Evolutionary conservation across 2,329 filamentous ascomycete species (phyloP).

Genomic region (Paramyrothecium sp.): DNA sequence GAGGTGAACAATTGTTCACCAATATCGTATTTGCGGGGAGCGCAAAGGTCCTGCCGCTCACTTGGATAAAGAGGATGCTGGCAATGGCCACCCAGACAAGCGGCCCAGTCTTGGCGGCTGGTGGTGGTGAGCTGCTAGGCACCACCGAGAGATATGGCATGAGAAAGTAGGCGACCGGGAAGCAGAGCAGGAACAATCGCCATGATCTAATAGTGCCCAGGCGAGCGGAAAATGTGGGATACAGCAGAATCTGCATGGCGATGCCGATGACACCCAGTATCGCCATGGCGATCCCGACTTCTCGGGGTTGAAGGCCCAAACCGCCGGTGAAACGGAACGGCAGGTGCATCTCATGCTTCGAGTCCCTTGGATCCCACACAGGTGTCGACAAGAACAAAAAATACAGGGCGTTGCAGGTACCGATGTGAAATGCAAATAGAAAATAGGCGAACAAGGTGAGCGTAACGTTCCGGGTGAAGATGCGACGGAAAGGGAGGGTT

Average conservation of each 20-base stretch:
- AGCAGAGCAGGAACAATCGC: constrained; percentile 66
- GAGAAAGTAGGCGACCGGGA: constrained; percentile 67
- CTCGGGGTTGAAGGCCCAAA: constrained; percentile 67
- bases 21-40: constrained; percentile 45
- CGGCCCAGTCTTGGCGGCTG: constrained; percentile 50
- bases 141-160: constrained; percentile 71
- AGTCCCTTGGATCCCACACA: constrained; percentile 45
- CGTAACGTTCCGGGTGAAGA: constrained; percentile 54
- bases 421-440: constrained; percentile 70
- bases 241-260: constrained; percentile 57
- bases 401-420: constrained; percentile 74
- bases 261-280: constrained; percentile 77
- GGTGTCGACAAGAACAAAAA: constrained; percentile 76
- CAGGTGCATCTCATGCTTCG: constrained; percentile 31
- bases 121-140: constrained; percentile 50
- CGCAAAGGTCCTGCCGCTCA: constrained; percentile 64
- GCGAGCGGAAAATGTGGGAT: constrained; percentile 63
- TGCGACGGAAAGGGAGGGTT: constrained; percentile 49
- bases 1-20: constrained; percentile 47
- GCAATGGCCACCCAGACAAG: constrained; percentile 65
- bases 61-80: constrained; percentile 61
- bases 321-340: constrained; percentile 71
- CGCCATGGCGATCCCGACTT: constrained; percentile 76
- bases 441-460: constrained; percentile 63
- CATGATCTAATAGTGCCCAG: constrained; percentile 69